phyloP scores from a whole-genome alignment of 2,329 filamentous ascomycete genomes.

The Leptographium wingfieldii region DNA sequence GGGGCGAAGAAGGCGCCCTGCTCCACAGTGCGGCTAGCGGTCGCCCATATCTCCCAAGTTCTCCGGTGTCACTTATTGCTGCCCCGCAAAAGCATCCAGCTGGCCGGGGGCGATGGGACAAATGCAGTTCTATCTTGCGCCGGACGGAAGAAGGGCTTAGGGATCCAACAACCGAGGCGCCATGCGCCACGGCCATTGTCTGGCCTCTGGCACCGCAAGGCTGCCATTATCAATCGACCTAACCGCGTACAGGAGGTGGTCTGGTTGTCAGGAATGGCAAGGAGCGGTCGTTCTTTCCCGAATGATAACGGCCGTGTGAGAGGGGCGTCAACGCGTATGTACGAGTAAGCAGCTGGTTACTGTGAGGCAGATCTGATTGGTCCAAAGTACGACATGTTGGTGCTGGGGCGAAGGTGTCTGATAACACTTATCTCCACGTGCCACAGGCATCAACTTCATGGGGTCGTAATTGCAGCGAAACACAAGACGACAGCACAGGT shows the following conservation, averaged over 20 bases:
- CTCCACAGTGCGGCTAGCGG: conserved; percentile 4
- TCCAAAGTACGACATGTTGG: too few species aligned
- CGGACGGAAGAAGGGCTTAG: not conserved
- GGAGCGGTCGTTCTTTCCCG: not conserved
- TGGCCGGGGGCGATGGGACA: not conserved
- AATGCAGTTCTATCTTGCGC: not conserved
- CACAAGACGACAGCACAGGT: not conserved
- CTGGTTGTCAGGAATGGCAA: not conserved
- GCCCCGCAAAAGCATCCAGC: not conserved
- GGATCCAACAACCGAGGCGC: not conserved
- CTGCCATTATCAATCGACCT: not conserved
- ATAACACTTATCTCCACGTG: not conserved
- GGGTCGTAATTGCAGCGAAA: not conserved
- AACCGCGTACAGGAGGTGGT: too few species aligned
- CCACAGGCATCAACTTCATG: not conserved
- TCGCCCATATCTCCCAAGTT: not conserved
- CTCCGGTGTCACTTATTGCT: not conserved
- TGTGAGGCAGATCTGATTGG: not conserved
- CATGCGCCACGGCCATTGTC: not conserved
- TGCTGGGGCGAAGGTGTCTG: not conserved
- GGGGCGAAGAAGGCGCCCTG: not conserved
- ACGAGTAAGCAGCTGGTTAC: not conserved
- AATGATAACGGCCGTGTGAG: not conserved
- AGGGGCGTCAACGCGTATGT: not conserved
- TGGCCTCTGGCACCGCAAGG: not conserved